Evolutionary conservation across 2,329 filamentous ascomycete genomes (phyloP), one percentile per base, ranked within the genome.

Genomic region (Hymenoscyphus repandus): DNA sequence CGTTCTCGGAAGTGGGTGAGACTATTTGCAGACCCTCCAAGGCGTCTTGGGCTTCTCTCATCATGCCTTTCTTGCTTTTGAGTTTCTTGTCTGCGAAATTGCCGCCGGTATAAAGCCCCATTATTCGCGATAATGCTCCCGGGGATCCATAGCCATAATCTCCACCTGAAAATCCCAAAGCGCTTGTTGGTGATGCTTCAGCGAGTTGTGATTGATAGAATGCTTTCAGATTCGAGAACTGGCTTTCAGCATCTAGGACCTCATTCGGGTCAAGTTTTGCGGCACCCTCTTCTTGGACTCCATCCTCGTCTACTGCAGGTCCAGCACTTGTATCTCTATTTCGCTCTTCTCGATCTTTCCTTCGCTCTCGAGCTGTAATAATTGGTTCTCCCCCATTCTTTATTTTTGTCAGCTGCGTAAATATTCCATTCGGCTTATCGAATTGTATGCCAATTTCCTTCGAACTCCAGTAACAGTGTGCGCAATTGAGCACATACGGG

Each of bases 401-500:
- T 50, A 93, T 70, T 61, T 85, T 86, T 34, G 84, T 73, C 7
- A 96, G 74, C 66, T 99, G 93, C 27, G 79, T 77, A 58, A 88
- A 85, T 55, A 99, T 90, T 54, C 90, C 89, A 52, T 88, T 93
- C 9, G 88, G 83, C 61, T 92, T 91, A 63, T 92, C 89, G 65
- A 99, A 95, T 62, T 88, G 83, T 68, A 99, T 85, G 34, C 87
- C 90, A 38, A 95, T 88, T 65, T 99, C 93, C 47, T 86, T 78
- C 1, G 90, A 92, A 56, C 82, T 89, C 93, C 93, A 99, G 68
- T 88, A 84, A 73, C 93, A 99, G 70, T 95, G 95, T 46, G 84
- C 82, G 72, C 93, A 99, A 34, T 85, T 81, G 38, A 99, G 76
- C 32, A 92, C 83, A 69, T 85, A 96, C 0, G 87, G 84, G 1